Evolutionary conservation across 352 stramenopile species (phyloP), one percentile per base, ranked within the genome.

Genomic region (Phytopythium oedochilum): DNA sequence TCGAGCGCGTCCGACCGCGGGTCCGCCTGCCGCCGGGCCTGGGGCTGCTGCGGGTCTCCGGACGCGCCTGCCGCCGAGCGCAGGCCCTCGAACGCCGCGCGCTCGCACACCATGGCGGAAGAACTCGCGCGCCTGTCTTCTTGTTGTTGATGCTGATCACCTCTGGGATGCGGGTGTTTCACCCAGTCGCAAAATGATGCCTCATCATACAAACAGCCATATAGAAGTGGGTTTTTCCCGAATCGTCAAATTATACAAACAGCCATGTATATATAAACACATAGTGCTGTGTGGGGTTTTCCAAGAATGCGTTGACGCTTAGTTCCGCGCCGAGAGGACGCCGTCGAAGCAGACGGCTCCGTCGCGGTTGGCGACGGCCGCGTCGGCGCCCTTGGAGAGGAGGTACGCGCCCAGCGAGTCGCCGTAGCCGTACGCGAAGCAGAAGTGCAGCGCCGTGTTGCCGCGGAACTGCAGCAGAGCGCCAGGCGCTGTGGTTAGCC

Each of bases 361-460:
- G 25, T 91, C 72, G 20, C 76, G 63, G 68, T 96, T 96, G 15
- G 63, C 57, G 51, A 95, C 55, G 22, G 60, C 63, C 26, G 82
- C 78, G 55, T 92, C 82, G 14, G 86, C 87, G 38, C 88, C 87
- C 62, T 97, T 97, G 28, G 76, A 89, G 43, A 96, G 81, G 46
- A 97, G 68, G 55, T 97, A 97, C 43, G 73, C 82, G 28, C 83
- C 84, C 9, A 97, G 63, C n/a, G 80, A 89, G 39, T 94, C 81
- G 26, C 80, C 85, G 53, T 96, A 96, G 25, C 83, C 85, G 57
- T 95, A 96, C 20, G 78, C 76, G 57, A 94, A 96, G 66, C 88
- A 97, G 55, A 95, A 97, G 45, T 97, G 89, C 39, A 97, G 71
- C 18, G 87, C 79, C 8, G 88, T 96, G 60, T 97, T 96, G 23